A percentile compares a stretch with the other conserved stretches of the same genome.
phyloP scores from a whole-genome alignment of 2,329 filamentous ascomycete species.

The Penicillium sp. region DNA sequence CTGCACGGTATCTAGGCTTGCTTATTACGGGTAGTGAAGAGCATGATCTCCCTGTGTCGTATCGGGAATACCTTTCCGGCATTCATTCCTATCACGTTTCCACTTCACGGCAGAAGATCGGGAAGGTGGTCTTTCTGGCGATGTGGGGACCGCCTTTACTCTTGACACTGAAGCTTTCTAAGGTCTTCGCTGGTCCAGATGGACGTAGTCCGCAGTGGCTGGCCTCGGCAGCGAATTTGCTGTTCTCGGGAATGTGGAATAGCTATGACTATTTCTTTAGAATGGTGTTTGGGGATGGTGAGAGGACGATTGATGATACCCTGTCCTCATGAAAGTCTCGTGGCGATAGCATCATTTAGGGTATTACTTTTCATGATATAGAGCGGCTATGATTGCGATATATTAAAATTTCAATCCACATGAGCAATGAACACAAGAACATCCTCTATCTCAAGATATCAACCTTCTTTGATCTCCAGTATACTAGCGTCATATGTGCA shows the following conservation, averaged over 20 bases:
- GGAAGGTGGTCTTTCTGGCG: slow-evolving; percentile 61
- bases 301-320: slow-evolving; percentile 56
- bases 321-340: not conserved
- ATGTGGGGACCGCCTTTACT: slow-evolving; percentile 62
- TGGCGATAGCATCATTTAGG: not conserved
- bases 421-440: not conserved
- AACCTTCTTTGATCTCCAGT: not conserved
- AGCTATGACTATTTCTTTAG: slow-evolving; percentile 67
- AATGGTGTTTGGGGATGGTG: slow-evolving; percentile 79
- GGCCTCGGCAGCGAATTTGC: slow-evolving; percentile 48
- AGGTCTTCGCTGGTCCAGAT: slow-evolving; percentile 60
- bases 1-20: slow-evolving; percentile 77
- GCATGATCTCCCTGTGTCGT: slow-evolving; percentile 75
- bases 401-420: not conserved
- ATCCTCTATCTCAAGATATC: not conserved
- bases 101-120: slow-evolving; percentile 64
- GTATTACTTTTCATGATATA: not conserved
- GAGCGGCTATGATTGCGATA: not conserved
- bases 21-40: slow-evolving; percentile 77
- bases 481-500: not conserved
- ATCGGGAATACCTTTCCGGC: slow-evolving; percentile 69
- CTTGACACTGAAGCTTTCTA: slow-evolving; percentile 49
- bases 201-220: slow-evolving; percentile 72
- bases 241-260: slow-evolving; percentile 63
- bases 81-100: slow-evolving; percentile 73